Percentiles rank a stretch among this genome's conserved stretches.
Evolutionary conservation across 2,329 filamentous ascomycete species (phyloP).

Genomic region (Tolypocladium cylindrosporum): DNA sequence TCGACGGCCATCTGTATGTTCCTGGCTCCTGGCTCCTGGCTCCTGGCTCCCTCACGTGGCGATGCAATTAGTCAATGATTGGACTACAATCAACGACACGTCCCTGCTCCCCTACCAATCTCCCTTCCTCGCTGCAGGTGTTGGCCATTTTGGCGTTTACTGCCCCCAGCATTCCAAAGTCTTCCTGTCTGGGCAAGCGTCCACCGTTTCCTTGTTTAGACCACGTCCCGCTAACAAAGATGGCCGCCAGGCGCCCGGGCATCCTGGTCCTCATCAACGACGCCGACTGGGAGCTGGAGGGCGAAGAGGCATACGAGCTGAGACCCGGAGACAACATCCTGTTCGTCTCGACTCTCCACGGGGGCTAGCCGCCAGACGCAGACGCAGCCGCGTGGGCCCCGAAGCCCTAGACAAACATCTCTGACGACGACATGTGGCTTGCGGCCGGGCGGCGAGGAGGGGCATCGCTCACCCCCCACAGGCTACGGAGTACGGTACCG

Average conservation of each 20-base stretch:
- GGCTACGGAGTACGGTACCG: neutral
- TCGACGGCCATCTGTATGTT: conserved; percentile 79
- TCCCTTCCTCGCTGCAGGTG: neutral
- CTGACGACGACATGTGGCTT: neutral
- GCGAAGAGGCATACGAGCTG: conserved; percentile 82
- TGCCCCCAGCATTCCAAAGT: neutral
- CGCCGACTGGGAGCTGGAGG: conserved; percentile 95
- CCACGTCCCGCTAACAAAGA: conserved; percentile 11
- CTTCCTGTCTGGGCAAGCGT: neutral
- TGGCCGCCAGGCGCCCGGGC: conserved; percentile 64
- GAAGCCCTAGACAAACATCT: neutral
- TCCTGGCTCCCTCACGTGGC: neutral
- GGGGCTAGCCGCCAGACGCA: conserved; percentile 50
- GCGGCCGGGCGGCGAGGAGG: neutral
- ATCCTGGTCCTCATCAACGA: conserved; percentile 97
- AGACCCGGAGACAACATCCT: conserved; percentile 77
- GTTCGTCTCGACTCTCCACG: conserved; percentile 94
- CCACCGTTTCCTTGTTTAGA: neutral
- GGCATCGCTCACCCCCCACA: neutral
- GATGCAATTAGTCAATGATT: neutral
- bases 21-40: neutral
- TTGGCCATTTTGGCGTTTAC: neutral
- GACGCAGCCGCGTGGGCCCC: neutral
- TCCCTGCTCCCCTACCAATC: neutral
- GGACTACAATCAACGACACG: neutral